A percentile compares a stretch with the other conserved stretches of the same genome.
Conservation (phyloP, 805 yeast genomes). For the Hanseniaspora pseudoguilliermondii region DNA sequence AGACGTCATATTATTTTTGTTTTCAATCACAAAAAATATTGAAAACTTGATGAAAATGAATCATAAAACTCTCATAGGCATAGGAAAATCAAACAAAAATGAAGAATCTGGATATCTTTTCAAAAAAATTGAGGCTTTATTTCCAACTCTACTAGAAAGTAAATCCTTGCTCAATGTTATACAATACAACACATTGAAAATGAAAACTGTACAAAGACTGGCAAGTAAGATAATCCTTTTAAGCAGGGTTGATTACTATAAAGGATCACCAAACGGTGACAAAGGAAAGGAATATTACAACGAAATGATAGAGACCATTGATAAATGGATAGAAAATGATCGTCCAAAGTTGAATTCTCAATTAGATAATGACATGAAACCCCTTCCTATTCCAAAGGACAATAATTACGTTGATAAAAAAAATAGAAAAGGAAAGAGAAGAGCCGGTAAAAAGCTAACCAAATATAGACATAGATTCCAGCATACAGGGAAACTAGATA, state of each 20-base stretch:
- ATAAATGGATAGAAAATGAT: constrained; percentile 37
- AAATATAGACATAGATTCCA: constrained; percentile 64
- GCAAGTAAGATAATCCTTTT: constrained; percentile 73
- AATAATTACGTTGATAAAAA: constrained; percentile 20
- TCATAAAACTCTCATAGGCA: not conserved
- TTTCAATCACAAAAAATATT: not conserved
- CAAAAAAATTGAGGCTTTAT: not conserved
- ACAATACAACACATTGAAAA: constrained; percentile 15
- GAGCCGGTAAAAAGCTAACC: constrained; percentile 75
- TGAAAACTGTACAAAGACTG: constrained; percentile 62
- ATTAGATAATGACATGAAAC: constrained; percentile 44
- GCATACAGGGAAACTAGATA: constrained; percentile 65
- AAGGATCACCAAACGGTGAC: constrained; percentile 24
- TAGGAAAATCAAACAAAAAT: not conserved
- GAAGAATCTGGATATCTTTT: not conserved
- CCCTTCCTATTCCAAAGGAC: constrained; percentile 47
- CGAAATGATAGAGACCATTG: constrained; percentile 53
- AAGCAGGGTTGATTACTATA: constrained; percentile 62
- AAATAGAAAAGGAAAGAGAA: constrained; percentile 62
- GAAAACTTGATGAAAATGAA: constrained; percentile 4
- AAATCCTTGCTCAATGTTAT: not conserved
- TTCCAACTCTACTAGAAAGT: not conserved
- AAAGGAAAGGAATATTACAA: constrained; percentile 52
- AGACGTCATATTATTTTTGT: not conserved
- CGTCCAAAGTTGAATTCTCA: constrained; percentile 55